These are phyloP conservation scores for Cephalotrichum gorgonifer DNA, from an alignment of 2,329 filamentous ascomycete species.

Conservation along the genomic window DNA sequence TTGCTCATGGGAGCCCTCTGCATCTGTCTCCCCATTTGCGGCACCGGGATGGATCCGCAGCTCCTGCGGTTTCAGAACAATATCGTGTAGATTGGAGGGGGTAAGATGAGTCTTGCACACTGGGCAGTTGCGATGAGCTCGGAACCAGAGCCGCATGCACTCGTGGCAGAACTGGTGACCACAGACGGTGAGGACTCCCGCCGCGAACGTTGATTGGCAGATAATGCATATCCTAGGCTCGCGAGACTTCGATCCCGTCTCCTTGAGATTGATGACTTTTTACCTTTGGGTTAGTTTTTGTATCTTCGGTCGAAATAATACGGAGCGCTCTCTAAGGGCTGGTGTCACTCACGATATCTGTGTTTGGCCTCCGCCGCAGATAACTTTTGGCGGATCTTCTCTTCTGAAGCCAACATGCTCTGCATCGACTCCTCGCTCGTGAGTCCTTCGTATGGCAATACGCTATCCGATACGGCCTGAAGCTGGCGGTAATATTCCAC, in stretches of 20 bases:
- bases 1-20: neutral
- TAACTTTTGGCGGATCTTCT: slow-evolving; percentile 45
- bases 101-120: slow-evolving; percentile 67
- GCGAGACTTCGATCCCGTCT: slow-evolving; percentile 42
- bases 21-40: neutral
- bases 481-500: slow-evolving; percentile 86
- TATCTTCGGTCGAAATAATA: neutral
- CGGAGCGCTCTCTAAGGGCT: neutral
- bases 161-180: slow-evolving; percentile 89
- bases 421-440: slow-evolving; percentile 38
- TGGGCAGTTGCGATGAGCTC: slow-evolving; percentile 65
- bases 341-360: slow-evolving; percentile 49
- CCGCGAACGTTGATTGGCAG: slow-evolving; percentile 65
- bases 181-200: slow-evolving; percentile 77
- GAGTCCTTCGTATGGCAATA: slow-evolving; percentile 61
- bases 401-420: slow-evolving; percentile 18
- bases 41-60: slow-evolving; percentile 48
- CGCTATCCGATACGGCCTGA: slow-evolving; percentile 82
- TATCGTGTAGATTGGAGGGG: slow-evolving; percentile 66
- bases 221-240: slow-evolving; percentile 72
- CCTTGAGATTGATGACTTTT: slow-evolving; percentile 41
- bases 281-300: neutral
- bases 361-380: slow-evolving; percentile 59
- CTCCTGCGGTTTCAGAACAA: slow-evolving; percentile 69
- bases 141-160: slow-evolving; percentile 74